These are phyloP conservation scores for Stachybotrys elegans DNA, from an alignment of 2,329 filamentous ascomycete genomes.

Conservation along the genomic window DNA sequence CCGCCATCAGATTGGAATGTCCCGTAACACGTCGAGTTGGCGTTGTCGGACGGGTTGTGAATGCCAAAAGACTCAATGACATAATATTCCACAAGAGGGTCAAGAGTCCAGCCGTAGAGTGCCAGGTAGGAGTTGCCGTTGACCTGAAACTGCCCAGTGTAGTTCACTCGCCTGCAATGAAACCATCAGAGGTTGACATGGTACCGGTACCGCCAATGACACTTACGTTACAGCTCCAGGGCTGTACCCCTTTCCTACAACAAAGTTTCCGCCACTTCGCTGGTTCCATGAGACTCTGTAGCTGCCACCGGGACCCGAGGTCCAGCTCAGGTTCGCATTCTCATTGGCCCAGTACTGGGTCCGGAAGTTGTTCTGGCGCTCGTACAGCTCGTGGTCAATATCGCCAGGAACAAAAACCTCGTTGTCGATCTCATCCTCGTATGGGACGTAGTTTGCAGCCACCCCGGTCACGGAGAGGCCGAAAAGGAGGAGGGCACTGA, in stretches of 20 bases:
- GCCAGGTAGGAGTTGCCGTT: slow-evolving; percentile 18
- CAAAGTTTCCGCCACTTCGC: slow-evolving; percentile 5
- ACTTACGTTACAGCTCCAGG: slow-evolving; percentile 4
- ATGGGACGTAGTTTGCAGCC: no score
- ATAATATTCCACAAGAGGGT: slow-evolving; percentile 18
- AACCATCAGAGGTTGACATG: background rate
- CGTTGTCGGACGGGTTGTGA: slow-evolving; percentile 20
- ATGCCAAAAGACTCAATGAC: slow-evolving; percentile 21
- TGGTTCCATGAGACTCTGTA: slow-evolving; percentile 5
- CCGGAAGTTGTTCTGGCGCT: slow-evolving; percentile 1
- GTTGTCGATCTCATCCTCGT: no score
- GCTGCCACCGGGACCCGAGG: slow-evolving; percentile 1
- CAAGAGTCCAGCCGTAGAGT: slow-evolving; percentile 27
- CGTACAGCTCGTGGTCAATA: no score
- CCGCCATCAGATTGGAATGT: slow-evolving; percentile 16
- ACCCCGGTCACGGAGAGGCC: no score
- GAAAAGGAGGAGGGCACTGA: no score
- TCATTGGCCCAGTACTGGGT: slow-evolving; percentile 7
- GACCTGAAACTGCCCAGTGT: slow-evolving; percentile 4
- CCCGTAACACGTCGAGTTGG: slow-evolving; percentile 8
- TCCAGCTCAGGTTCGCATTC: slow-evolving; percentile 5
- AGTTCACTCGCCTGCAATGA: slow-evolving; percentile 1
- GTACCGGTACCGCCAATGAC: background rate
- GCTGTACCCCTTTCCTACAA: slow-evolving; percentile 7
- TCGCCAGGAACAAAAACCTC: no score